A percentile compares a stretch with the other conserved stretches of the same genome.
Conservation (phyloP, 345 rosid genomes). For the Citrus trifoliata region DNA sequence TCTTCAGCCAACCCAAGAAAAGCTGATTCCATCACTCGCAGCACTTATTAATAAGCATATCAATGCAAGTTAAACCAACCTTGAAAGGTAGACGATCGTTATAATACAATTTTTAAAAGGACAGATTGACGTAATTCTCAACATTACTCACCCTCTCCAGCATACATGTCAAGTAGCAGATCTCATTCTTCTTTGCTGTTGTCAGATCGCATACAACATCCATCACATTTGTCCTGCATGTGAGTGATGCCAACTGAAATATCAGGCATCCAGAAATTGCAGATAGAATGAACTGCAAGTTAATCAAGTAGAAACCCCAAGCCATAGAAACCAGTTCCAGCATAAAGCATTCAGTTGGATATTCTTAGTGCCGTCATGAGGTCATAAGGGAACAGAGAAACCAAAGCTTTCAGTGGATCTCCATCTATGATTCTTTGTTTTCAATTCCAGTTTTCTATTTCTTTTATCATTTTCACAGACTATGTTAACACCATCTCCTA, state of each 20-base stretch:
- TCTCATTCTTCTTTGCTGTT: slow-evolving; percentile 52
- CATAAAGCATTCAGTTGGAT: not conserved
- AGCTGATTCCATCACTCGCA: not conserved
- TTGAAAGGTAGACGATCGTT: not conserved
- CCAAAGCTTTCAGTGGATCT: not conserved
- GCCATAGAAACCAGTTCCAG: not conserved
- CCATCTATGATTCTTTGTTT: not conserved
- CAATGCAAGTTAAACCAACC: not conserved
- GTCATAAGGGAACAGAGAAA: not conserved
- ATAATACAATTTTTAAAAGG: not conserved
- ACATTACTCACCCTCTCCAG: slow-evolving; percentile 52
- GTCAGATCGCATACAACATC: slow-evolving; percentile 48
- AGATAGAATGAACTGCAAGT: not conserved
- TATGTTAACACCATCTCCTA: not conserved
- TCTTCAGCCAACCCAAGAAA: not conserved
- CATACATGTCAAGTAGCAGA: slow-evolving; percentile 41
- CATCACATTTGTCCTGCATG: slow-evolving; percentile 56
- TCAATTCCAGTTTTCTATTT: not conserved
- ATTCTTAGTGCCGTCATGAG: not conserved
- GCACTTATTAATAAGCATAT: not conserved
- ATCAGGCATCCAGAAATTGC: not conserved
- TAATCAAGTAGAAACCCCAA: not conserved
- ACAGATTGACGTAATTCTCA: not conserved
- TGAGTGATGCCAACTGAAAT: slow-evolving; percentile 12
- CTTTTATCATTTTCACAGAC: not conserved